These are phyloP conservation scores for Trichophyton schoenleinii DNA, from an alignment of 2,329 filamentous ascomycete species.

Conservation along the genomic window DNA sequence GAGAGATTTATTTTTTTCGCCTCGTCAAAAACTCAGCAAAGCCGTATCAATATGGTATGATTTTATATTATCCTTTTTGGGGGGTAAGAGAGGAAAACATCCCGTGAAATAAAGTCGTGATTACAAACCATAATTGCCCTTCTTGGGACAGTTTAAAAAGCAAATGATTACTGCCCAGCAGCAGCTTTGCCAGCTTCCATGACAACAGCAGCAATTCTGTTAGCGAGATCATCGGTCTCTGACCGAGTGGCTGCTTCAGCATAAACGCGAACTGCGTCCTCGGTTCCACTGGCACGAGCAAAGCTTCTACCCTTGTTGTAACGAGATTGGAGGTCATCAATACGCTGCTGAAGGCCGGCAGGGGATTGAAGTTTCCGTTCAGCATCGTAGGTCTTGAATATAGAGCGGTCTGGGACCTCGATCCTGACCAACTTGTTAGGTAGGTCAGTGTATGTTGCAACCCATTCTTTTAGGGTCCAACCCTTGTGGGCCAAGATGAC, in stretches of 20 bases:
- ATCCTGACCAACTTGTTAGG: conserved; percentile 92
- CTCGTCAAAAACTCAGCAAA: not conserved
- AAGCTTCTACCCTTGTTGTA: conserved; percentile 84
- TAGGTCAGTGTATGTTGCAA: conserved; percentile 81
- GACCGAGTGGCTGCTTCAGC: conserved; percentile 81
- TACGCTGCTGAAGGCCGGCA: conserved; percentile 65
- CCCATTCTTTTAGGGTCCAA: conserved; percentile 85
- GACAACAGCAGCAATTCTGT: conserved; percentile 66
- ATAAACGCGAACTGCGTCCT: conserved; percentile 92
- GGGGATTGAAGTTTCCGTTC: conserved; percentile 78
- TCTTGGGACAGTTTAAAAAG: not conserved
- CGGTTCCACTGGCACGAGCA: conserved; percentile 83
- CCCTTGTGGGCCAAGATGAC: conserved; percentile 89
- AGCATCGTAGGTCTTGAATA: conserved; percentile 84
- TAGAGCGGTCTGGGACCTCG: conserved; percentile 72
- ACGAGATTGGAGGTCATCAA: conserved; percentile 77
- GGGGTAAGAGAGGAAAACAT: not conserved
- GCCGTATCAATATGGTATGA: not conserved
- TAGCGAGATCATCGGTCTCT: conserved; percentile 82
- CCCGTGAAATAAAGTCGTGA: not conserved
- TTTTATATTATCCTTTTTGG: not conserved
- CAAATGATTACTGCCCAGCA: not conserved
- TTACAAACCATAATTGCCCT: not conserved
- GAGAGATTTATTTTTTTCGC: not conserved
- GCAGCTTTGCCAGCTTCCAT: conserved; percentile 39